Percentiles rank a stretch among this genome's conserved stretches.
These are phyloP conservation scores for Lentinus brumalis DNA, from an alignment of 768 basidiomycete species.

Conservation along the genomic window DNA sequence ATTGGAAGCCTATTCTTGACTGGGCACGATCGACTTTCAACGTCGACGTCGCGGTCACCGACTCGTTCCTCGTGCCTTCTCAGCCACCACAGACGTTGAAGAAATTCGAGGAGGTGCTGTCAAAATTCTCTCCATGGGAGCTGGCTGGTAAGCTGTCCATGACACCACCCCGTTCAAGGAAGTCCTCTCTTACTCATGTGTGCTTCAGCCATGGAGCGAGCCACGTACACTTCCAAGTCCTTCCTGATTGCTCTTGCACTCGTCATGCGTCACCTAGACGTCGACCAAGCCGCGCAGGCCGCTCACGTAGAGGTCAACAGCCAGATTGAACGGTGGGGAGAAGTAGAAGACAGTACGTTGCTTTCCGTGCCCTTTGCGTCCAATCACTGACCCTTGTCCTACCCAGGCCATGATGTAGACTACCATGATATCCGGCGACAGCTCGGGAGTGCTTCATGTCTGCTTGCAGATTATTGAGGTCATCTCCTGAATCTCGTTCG, in stretches of 20 bases:
- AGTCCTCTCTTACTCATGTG: not conserved
- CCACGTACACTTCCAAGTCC: constrained; percentile 87
- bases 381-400: not conserved
- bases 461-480: constrained; percentile 30
- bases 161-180: not conserved
- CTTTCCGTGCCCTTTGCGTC: not conserved
- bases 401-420: constrained; percentile 94
- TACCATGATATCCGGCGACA: constrained; percentile 90
- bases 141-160: constrained; percentile 70
- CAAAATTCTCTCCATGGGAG: constrained; percentile 77
- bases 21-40: constrained; percentile 74
- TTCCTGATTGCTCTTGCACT: constrained; percentile 87
- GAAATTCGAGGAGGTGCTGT: constrained; percentile 58
- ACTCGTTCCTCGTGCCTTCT: constrained; percentile 67
- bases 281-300: constrained; percentile 82
- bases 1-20: constrained; percentile 87
- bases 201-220: constrained; percentile 81
- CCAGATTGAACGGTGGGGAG: constrained; percentile 98
- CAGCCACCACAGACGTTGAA: constrained; percentile 72
- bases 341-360: constrained; percentile 95
- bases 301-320: constrained; percentile 92
- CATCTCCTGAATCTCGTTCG: not conserved
- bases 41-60: constrained; percentile 67
- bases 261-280: constrained; percentile 71
- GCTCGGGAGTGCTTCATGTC: constrained; percentile 76